phyloP scores from a whole-genome alignment of 768 basidiomycete genomes.

The Trametopsis cervina region DNA sequence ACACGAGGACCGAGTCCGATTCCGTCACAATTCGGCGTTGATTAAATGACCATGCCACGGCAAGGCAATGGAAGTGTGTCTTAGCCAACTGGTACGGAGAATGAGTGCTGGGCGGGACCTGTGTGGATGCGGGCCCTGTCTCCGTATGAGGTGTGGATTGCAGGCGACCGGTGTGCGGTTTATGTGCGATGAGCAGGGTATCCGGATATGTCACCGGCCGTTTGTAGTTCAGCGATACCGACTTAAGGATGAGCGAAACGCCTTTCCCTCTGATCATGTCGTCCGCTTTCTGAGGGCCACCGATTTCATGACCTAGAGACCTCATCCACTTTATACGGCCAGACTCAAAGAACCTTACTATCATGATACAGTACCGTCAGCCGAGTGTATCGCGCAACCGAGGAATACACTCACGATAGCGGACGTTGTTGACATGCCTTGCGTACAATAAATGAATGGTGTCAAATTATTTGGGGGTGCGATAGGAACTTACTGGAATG shows the following conservation, averaged over 20 bases:
- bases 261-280: constrained; percentile 59
- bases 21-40: constrained; percentile 60
- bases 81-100: constrained; percentile 20
- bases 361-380: not conserved
- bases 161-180: constrained; percentile 27
- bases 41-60: constrained; percentile 55
- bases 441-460: not conserved
- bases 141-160: constrained; percentile 4
- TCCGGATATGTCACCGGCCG: constrained; percentile 73
- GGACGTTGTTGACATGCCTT: constrained; percentile 77
- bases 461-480: not conserved
- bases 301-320: constrained; percentile 49
- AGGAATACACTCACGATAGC: constrained; percentile 45
- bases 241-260: constrained; percentile 69
- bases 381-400: not conserved
- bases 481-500: constrained; percentile 54
- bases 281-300: constrained; percentile 46
- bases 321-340: constrained; percentile 65
- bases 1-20: constrained; percentile 59
- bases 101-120: constrained; percentile 2
- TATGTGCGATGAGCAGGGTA: constrained; percentile 63
- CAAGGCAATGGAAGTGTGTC: constrained; percentile 42
- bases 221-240: constrained; percentile 57
- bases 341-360: constrained; percentile 68
- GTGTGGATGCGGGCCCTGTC: constrained; percentile 2